Base-by-base conservation (phyloP, 169 alveolate species). In the Perkinsus chesapeaki region DNA sequence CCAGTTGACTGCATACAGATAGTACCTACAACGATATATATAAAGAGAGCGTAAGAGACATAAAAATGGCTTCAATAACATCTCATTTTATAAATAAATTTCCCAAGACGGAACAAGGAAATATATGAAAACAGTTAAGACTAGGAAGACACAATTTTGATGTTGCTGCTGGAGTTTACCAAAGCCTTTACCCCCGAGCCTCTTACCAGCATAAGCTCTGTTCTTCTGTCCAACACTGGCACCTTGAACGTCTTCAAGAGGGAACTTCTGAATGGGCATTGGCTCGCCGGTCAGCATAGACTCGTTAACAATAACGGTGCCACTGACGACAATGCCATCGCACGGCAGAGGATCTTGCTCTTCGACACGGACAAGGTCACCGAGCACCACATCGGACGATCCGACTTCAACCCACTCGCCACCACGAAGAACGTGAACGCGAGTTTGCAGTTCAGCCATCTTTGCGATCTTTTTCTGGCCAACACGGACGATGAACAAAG, bases 211-310 rank as follows among this genome's bases (percentile, higher is more conserved):
- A 60, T n/a, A 91, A 3, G 60, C 39, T 3, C 47, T 16, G 39
- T 91, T 91, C 93, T 91, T 91, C 73, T 91, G 47, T 16, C 73
- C 93, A 37, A 39, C 82, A 39, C 36, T 0, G 0, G 39, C 93
- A 60, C 82, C 82, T 12, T 9, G 82, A 1, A 60, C 3, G 27
- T 60, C 93, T 34, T 91, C 93, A 9, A 91, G 73, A 12, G 93
- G 73, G 48, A 91, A 91, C 39, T 91, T 91, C 73, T 91, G 93
- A 73, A 91, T 91, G 23, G 93, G 93, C 93, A 91, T 91, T 10
- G 93, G 73, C 73, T 91, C 93, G n/a, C 93, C 93, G 0, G 93
- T 91, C 39, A 91, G 39, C 47, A 39, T 91, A 12, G 72, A 37
- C 39, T 91, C 93, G 73, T 91, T 91, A 0, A 91, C 93, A 47